phyloP scores from a whole-genome alignment of 192 early-diverging fungal species.

The Gonapodya prolifera region DNA sequence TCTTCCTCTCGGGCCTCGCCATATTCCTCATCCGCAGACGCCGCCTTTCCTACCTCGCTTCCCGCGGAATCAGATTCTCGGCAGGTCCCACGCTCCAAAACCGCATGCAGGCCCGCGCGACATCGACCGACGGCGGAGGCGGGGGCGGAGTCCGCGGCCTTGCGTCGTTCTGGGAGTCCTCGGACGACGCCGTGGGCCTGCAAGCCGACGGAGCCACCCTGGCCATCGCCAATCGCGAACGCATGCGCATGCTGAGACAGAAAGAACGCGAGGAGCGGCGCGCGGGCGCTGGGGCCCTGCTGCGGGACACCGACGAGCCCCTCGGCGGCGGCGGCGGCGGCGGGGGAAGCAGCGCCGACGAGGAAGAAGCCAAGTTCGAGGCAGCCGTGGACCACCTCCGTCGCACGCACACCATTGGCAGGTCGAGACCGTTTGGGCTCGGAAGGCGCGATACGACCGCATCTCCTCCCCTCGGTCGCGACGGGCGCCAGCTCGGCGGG shows the following conservation, averaged over 20 bases:
- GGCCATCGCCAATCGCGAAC: background rate
- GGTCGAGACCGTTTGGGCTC: background rate
- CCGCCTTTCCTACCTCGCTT: background rate
- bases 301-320: background rate
- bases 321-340: background rate
- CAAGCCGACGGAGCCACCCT: background rate
- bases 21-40: background rate
- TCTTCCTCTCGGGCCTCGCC: background rate
- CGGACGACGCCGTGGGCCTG: background rate
- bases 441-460: background rate
- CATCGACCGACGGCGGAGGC: background rate
- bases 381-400: background rate
- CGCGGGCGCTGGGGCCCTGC: background rate
- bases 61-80: background rate
- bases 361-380: background rate
- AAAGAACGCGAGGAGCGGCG: background rate
- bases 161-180: background rate
- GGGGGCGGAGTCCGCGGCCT: background rate
- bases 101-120: background rate
- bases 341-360: background rate
- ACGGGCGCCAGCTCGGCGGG: too few species aligned
- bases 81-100: background rate
- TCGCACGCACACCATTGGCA: background rate
- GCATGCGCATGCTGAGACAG: background rate
- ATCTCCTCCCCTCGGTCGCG: too few species aligned